Base-by-base conservation (phyloP, 225 moss, liverwort and hornwort genomes). In the Pseudisothecium myosuroides region DNA sequence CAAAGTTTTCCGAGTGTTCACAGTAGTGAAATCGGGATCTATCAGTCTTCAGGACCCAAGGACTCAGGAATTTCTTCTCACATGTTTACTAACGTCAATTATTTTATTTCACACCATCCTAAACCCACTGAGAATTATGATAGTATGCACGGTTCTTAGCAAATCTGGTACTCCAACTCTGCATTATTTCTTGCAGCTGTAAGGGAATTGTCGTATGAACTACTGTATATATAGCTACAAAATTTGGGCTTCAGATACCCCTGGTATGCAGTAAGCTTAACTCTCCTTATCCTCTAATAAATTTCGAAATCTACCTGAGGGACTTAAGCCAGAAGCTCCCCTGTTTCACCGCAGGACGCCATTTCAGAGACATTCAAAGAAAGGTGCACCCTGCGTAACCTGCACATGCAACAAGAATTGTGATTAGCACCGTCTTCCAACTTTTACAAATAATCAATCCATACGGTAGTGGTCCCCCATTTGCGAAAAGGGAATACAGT, bases 351-450 rank as follows among this genome's bases (percentile, higher is more conserved):
- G 59, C 28, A 37, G 49, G 9, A 85, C 10, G 32, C 11, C 34
- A 58, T 43, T 24, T 73, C 34, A 41, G 20, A 16, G 49, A 34
- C 12, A n/a, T 16, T 87, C 71, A 96, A 17, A 84, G 81, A 67
- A 89, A 91, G 24, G 31, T 84, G 81, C 95, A 96, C 29, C 91
- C 90, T 7, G 86, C 0, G 37, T 94, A 96, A 92, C 96, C 96
- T 96, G 95, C 83, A 90, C n/a, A 47, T 36, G 52, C 36, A 60
- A 45, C 19, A 47, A 17, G 32, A 64, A 32, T 10, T 28, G 28
- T n/a, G 28, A n/a, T 76, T 7, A 47, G n/a, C 75, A 60, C 55
- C 24, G 6, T 45, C 34, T 56, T 59, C 32, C 34, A 58, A 31
- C 47, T 47, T 11, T 7, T 47, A 17, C 31, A 18, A 31, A 6